phyloP scores from a whole-genome alignment of 495 filamentous ascomycete species.

The Bombardia bombarda region DNA sequence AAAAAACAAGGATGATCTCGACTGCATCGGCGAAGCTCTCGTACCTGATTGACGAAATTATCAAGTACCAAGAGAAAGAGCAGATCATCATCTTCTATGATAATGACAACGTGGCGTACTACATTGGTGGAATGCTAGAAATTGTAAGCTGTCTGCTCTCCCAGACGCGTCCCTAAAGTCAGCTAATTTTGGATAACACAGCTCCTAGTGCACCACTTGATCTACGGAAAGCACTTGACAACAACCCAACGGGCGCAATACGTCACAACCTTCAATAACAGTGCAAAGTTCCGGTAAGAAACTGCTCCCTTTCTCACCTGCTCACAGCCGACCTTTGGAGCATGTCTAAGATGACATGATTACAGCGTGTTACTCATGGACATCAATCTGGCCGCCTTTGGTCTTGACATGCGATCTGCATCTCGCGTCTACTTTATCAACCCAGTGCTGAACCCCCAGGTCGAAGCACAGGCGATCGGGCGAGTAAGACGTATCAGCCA shows the following conservation, averaged over 20 bases:
- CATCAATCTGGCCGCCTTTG: slow-evolving; percentile 76
- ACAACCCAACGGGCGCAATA: slow-evolving; percentile 57
- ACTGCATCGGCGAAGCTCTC: slow-evolving; percentile 83
- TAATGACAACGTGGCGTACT: slow-evolving; percentile 72
- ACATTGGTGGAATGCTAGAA: slow-evolving; percentile 76
- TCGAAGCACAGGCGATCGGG: slow-evolving; percentile 89
- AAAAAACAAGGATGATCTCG: slow-evolving; percentile 57
- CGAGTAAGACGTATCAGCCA: slow-evolving; percentile 87
- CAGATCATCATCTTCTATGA: slow-evolving; percentile 96
- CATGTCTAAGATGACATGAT: too few species aligned
- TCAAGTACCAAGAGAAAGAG: slow-evolving; percentile 56
- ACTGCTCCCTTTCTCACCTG: background rate
- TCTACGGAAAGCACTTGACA: slow-evolving; percentile 65
- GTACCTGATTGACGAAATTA: slow-evolving; percentile 69
- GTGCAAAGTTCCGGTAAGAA: slow-evolving; percentile 38
- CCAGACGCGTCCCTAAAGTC: background rate
- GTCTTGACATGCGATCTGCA: slow-evolving; percentile 73
- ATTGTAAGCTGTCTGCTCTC: slow-evolving; percentile 28
- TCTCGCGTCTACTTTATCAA: slow-evolving; percentile 88
- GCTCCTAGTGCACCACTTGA: slow-evolving; percentile 66
- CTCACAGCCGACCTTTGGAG: background rate
- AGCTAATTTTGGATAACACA: slow-evolving; percentile 14
- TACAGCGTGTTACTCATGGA: slow-evolving; percentile 82
- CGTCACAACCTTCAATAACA: slow-evolving; percentile 67
- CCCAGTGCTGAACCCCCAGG: slow-evolving; percentile 75